Base-by-base conservation (phyloP, 2,329 filamentous ascomycete species). In the Cercospora canescens region DNA sequence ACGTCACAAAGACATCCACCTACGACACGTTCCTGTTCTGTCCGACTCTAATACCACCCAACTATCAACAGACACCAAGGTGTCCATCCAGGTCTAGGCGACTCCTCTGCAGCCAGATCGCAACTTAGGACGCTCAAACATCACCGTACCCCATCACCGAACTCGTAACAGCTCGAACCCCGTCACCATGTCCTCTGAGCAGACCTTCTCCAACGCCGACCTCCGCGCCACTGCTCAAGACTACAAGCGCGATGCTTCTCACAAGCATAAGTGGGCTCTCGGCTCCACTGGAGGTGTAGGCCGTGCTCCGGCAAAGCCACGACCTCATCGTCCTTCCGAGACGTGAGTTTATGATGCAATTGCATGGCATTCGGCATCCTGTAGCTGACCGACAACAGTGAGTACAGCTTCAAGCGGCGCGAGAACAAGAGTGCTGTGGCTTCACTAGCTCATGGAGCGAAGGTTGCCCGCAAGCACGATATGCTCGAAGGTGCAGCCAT, bases 151-250 rank as follows among this genome's bases (percentile, higher is more conserved):
- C 59, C 26, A 7, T 26, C 37, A 45, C 37, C 60, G 48, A 58
- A 34, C 24, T 32, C 30, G 55, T n/a, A 45, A 37, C 48, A 56
- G 26, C 26, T 35, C 37, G 32, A 56, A 55, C 39, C 57, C 28
- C 56, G 63, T 64, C 70, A 73, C 56, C 76, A 83, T 83, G 81
- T 78, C 81, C 70, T 75, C 80, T 72, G 79, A 82, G 71, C 81
- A 82, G 76, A 77, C 79, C 74, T 78, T 82, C 73, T 76, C 78
- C 63, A 82, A 81, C 72, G 75, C 78, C 75, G 86, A 88, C 75
- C 80, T 88, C 68, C 85, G 86, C 75, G 82, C 81, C 76, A 78
- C 78, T 70, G 81, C 84, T 73, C 83, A 83, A 73, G 83, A 85
- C 71, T 83, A 79, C 78, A 81, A 82, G 71, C 83, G 83, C 74